Conservation (phyloP, 768 basidiomycete genomes). For the Lentinula guzmanii region DNA sequence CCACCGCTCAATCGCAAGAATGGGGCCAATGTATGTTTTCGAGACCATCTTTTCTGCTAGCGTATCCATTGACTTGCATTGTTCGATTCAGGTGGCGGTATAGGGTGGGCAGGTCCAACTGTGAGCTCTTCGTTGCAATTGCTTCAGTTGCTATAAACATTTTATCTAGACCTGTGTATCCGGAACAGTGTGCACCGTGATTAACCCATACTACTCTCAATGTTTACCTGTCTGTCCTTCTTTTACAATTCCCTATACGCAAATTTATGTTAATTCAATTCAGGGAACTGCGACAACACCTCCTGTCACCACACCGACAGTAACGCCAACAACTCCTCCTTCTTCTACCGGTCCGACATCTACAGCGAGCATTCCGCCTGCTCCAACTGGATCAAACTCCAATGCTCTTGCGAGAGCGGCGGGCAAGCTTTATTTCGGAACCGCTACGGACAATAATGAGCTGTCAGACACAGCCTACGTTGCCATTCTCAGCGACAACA, state of each 20-base stretch:
- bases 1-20: constrained; percentile 3
- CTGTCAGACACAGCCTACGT: constrained; percentile 31
- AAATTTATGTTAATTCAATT: background rate
- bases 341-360: constrained; percentile 4
- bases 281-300: background rate
- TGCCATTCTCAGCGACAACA: constrained; percentile 27
- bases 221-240: constrained; percentile 4
- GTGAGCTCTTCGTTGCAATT: background rate
- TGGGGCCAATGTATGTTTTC: constrained; percentile 9
- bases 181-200: constrained; percentile 11
- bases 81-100: constrained; percentile 9
- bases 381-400: constrained; percentile 19
- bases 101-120: constrained; percentile 13
- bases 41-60: background rate
- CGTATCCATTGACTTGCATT: background rate
- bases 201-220: constrained; percentile 12
- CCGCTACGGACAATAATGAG: constrained; percentile 42
- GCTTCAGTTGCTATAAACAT: background rate
- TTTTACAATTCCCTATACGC: background rate
- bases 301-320: constrained; percentile 1
- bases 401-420: constrained; percentile 31
- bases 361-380: constrained; percentile 10
- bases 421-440: constrained; percentile 41
- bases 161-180: constrained; percentile 10
- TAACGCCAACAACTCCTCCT: constrained; percentile 7